Percentiles rank a stretch among this genome's conserved stretches.
phyloP scores from a whole-genome alignment of 305 asterid genomes.

The Galium porrigens region DNA sequence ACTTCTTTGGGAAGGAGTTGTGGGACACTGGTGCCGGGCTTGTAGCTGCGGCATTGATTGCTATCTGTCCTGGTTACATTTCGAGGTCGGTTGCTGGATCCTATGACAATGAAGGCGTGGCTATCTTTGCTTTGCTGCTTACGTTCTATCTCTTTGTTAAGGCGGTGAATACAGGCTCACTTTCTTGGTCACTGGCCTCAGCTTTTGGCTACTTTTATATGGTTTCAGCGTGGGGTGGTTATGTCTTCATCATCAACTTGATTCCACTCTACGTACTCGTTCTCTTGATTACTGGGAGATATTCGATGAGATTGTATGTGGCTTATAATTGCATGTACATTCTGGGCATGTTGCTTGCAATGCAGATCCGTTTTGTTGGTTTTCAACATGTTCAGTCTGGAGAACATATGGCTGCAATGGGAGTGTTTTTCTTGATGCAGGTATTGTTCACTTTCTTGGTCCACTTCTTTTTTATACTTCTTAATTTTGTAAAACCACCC shows the following conservation, averaged over 20 bases:
- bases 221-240: slow-evolving; percentile 99
- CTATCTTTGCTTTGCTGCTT: slow-evolving; percentile 83
- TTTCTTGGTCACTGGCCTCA: slow-evolving; percentile 89
- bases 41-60: slow-evolving; percentile 84
- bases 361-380: slow-evolving; percentile 98
- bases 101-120: slow-evolving; percentile 94
- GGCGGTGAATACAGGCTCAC: slow-evolving; percentile 96
- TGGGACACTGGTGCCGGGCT: slow-evolving; percentile 99
- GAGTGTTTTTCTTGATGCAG: slow-evolving; percentile 98
- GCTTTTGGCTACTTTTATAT: slow-evolving; percentile 93
- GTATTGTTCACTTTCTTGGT: slow-evolving; percentile 22
- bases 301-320: slow-evolving; percentile 86
- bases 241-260: slow-evolving; percentile 86
- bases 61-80: slow-evolving; percentile 97
- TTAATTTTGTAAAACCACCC: neutral
- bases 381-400: slow-evolving; percentile 98
- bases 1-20: slow-evolving; percentile 90
- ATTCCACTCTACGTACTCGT: slow-evolving; percentile 86
- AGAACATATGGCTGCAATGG: slow-evolving; percentile 99
- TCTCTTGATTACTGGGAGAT: slow-evolving; percentile 78
- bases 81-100: slow-evolving; percentile 98
- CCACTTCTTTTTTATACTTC: neutral
- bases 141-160: slow-evolving; percentile 91
- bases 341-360: slow-evolving; percentile 84
- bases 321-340: slow-evolving; percentile 90